A percentile compares a stretch with the other conserved stretches of the same genome.
phyloP scores from a whole-genome alignment of 2,329 filamentous ascomycete species.

The Fusarium succisae region DNA sequence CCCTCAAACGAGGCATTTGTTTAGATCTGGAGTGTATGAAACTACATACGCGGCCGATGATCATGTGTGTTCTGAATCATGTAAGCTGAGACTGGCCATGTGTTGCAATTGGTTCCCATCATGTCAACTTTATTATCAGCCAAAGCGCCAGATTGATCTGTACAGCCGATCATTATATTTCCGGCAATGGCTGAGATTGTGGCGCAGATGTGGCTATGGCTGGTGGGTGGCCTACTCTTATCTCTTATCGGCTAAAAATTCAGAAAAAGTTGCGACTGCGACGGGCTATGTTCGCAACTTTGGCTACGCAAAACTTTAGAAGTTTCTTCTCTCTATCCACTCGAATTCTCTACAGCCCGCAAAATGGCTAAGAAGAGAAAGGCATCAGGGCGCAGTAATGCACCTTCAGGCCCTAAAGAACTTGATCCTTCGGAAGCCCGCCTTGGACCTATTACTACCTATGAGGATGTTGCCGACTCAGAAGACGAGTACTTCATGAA shows the following conservation, averaged over 20 bases:
- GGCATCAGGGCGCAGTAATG: slow-evolving; percentile 60
- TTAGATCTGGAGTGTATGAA: slow-evolving; percentile 1
- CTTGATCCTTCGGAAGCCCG: slow-evolving; percentile 67
- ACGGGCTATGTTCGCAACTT: slow-evolving; percentile 6
- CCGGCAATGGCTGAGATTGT: not conserved
- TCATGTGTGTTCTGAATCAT: slow-evolving; percentile 11
- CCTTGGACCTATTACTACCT: slow-evolving; percentile 69
- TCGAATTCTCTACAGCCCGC: not conserved
- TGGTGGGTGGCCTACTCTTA: not conserved
- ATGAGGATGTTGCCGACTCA: slow-evolving; percentile 88
- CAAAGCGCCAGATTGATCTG: not conserved
- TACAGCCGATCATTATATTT: not conserved
- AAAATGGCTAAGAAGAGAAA: slow-evolving; percentile 77
- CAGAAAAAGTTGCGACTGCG: slow-evolving; percentile 33
- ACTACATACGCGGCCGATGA: slow-evolving; percentile 7
- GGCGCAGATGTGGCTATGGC: slow-evolving; percentile 1
- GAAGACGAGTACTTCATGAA: slow-evolving; percentile 94
- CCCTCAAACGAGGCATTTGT: not conserved
- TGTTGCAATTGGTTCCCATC: slow-evolving; percentile 4
- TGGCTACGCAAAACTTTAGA: not conserved
- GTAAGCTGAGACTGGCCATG: slow-evolving; percentile 5
- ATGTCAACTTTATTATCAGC: not conserved
- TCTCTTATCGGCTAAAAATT: slow-evolving; percentile 35
- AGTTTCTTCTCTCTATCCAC: not conserved
- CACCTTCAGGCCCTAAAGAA: slow-evolving; percentile 62